phyloP scores from a whole-genome alignment of 306 rosid genomes.

The Trichosanthes truncata region DNA sequence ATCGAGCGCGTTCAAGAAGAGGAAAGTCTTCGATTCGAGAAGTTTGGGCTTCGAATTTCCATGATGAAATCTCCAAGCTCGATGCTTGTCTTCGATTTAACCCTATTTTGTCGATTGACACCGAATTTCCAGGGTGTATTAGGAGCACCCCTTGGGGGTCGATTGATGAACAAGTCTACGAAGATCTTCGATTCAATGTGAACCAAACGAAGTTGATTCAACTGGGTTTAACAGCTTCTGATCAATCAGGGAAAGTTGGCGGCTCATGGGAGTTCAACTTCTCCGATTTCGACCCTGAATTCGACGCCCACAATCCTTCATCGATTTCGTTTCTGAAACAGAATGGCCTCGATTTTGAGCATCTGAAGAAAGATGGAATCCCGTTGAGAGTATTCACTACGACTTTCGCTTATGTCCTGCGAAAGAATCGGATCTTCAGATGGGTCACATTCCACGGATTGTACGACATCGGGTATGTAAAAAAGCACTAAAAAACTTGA shows the following conservation, averaged over 20 bases:
- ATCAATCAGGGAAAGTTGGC: neutral
- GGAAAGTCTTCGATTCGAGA: neutral
- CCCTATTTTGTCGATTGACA: neutral
- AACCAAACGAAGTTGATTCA: neutral
- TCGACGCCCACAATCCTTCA: neutral
- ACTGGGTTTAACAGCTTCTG: neutral
- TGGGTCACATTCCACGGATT: conserved; percentile 10
- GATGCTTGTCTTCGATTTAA: neutral
- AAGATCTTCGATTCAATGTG: neutral
- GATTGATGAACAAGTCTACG: neutral
- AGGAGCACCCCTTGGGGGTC: neutral
- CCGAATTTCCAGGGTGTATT: neutral
- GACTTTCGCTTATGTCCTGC: neutral
- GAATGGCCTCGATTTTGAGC: neutral
- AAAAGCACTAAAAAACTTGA: no score
- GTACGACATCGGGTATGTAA: neutral
- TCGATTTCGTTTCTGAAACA: neutral
- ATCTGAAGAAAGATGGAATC: neutral
- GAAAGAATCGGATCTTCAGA: neutral
- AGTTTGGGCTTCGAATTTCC: neutral
- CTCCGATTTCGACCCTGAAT: neutral
- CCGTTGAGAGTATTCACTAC: neutral
- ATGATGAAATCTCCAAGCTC: neutral
- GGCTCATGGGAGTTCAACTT: conserved; percentile 5
- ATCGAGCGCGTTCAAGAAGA: neutral